Percentiles rank a stretch among this genome's conserved stretches.
Conservation (phyloP, 495 filamentous ascomycete genomes). For the Aspergillus asperescens region DNA sequence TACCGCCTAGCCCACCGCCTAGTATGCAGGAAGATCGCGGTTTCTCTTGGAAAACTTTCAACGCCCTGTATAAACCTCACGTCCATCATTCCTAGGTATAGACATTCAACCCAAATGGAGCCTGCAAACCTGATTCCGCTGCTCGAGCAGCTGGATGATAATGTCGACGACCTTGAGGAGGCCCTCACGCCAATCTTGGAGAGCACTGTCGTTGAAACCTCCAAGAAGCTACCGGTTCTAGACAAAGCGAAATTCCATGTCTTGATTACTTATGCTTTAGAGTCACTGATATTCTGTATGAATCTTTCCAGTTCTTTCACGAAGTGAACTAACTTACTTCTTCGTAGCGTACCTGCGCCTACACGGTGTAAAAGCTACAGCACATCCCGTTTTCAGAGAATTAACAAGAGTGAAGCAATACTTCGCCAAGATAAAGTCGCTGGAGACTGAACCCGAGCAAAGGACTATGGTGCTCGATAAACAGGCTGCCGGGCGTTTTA, state of each 20-base stretch:
- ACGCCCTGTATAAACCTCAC: background rate
- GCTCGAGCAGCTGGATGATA: constrained; percentile 66
- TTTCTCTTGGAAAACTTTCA: background rate
- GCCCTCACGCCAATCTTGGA: constrained; percentile 62
- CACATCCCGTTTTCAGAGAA: constrained; percentile 81
- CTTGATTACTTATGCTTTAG: constrained; percentile 75
- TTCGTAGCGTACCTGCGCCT: constrained; percentile 68
- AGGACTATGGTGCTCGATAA: constrained; percentile 67
- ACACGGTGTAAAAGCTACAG: constrained; percentile 70
- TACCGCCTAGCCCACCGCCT: background rate
- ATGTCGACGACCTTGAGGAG: constrained; percentile 73
- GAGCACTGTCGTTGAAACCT: constrained; percentile 55
- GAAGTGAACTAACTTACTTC: constrained; percentile 17
- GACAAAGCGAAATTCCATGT: constrained; percentile 93
- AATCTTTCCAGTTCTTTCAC: background rate
- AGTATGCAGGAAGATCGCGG: background rate
- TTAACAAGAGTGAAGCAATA: constrained; percentile 82
- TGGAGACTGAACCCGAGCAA: constrained; percentile 49
- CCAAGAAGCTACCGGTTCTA: constrained; percentile 77
- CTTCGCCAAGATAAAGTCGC: constrained; percentile 80
- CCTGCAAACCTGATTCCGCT: constrained; percentile 41
- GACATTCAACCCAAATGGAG: constrained; percentile 31
- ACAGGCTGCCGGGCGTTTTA: constrained; percentile 70
- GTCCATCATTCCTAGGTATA: background rate
- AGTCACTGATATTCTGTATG: constrained; percentile 88